phyloP scores from a whole-genome alignment of 768 basidiomycete genomes.

The Termitomyces sp. region DNA sequence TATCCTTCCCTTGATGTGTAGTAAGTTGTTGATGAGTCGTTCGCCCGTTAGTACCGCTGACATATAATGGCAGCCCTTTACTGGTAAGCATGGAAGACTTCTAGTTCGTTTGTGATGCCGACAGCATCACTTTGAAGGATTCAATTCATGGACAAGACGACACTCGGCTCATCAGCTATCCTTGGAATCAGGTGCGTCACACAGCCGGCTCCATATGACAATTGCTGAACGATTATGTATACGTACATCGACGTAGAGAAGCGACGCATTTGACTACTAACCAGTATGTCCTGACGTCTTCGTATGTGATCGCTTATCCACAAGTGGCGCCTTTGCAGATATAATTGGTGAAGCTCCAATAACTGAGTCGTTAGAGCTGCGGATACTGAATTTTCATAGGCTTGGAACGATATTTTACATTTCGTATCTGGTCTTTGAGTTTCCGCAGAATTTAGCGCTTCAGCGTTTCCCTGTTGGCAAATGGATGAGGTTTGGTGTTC shows the following conservation, averaged over 20 bases:
- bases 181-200: constrained; percentile 58
- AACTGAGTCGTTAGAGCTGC: background rate
- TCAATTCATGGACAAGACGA: constrained; percentile 81
- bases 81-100: constrained; percentile 36
- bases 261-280: constrained; percentile 62
- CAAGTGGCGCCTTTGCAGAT: constrained; percentile 29
- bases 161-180: constrained; percentile 64
- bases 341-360: constrained; percentile 53
- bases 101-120: no score
- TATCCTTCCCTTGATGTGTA: constrained; percentile 70
- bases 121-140: constrained; percentile 39
- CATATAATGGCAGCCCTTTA: constrained; percentile 49
- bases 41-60: background rate
- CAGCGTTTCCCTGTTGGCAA: constrained; percentile 75
- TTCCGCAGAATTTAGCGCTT: constrained; percentile 70
- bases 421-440: constrained; percentile 69
- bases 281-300: constrained; percentile 42
- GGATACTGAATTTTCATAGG: constrained; percentile 35
- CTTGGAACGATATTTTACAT: constrained; percentile 76
- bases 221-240: background rate
- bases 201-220: background rate
- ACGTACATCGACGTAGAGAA: constrained; percentile 34
- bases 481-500: constrained; percentile 66
- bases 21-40: constrained; percentile 35
- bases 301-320: background rate